These are phyloP conservation scores for Linaria vulgaris DNA, from an alignment of 257 asterid genomes.

Conservation along the genomic window DNA sequence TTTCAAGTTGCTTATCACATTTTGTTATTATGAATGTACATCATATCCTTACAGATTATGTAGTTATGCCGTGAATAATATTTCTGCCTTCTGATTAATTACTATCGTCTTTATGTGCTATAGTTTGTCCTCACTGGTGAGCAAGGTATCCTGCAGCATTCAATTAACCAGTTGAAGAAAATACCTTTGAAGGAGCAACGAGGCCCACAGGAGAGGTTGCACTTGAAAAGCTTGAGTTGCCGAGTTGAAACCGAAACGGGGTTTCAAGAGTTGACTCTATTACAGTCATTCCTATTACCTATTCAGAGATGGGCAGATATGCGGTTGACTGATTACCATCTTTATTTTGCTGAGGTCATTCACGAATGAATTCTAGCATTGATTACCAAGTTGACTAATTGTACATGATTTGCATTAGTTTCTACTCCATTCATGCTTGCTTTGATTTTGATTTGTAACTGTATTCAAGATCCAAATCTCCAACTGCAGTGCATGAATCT, in stretches of 20 bases:
- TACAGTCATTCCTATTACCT: conserved; percentile 83
- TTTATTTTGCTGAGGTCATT: conserved; percentile 77
- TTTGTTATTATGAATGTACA: neutral
- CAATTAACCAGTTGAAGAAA: conserved; percentile 82
- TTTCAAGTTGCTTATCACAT: no score
- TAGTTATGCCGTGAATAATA: conserved; percentile 9
- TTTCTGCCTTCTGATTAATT: conserved; percentile 22
- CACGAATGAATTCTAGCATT: conserved; percentile 16
- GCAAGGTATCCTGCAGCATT: conserved; percentile 71
- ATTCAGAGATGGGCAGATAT: conserved; percentile 93
- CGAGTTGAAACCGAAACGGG: conserved; percentile 73
- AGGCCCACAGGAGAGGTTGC: conserved; percentile 89
- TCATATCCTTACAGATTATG: conserved; percentile 9
- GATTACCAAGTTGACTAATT: conserved; percentile 16
- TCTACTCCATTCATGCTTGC: no score
- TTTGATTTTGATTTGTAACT: no score
- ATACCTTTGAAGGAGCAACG: conserved; percentile 94
- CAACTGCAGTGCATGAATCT: no score
- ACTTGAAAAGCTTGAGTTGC: conserved; percentile 82
- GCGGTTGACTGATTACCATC: conserved; percentile 82
- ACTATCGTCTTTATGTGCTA: conserved; percentile 24
- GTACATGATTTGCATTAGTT: no score
- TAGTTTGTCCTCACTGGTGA: conserved; percentile 94
- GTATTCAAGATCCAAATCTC: no score
- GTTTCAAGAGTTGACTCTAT: conserved; percentile 68